phyloP scores from a whole-genome alignment of 331 rosid species.

The Stylosanthes scabra region DNA sequence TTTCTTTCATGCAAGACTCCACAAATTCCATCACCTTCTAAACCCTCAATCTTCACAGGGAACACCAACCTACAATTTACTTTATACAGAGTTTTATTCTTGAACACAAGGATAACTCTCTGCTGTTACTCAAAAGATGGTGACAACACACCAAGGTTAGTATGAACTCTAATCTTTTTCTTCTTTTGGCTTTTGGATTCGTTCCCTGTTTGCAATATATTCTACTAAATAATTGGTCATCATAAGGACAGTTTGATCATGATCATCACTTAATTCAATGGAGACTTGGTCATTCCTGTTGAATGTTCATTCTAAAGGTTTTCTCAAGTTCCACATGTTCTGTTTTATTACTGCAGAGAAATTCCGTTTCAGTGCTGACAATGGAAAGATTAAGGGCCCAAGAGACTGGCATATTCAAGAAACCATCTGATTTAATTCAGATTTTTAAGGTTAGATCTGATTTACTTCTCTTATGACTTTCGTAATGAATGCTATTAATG shows the following conservation, averaged over 20 bases:
- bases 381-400: conserved; percentile 94
- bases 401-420: conserved; percentile 92
- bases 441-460: conserved; percentile 81
- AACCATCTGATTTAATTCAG: conserved; percentile 92
- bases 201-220: conserved; percentile 8
- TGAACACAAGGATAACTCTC: conserved; percentile 31
- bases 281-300: conserved; percentile 5
- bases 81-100: conserved; percentile 36
- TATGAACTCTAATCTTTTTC: neutral
- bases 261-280: conserved; percentile 24
- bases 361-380: conserved; percentile 87
- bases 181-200: neutral
- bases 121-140: conserved; percentile 66
- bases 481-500: conserved; percentile 42
- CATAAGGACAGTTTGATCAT: conserved; percentile 3
- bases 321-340: conserved; percentile 20
- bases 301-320: conserved; percentile 32
- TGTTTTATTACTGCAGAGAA: conserved; percentile 72
- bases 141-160: conserved; percentile 64
- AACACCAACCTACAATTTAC: conserved; percentile 31
- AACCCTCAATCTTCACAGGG: conserved; percentile 28
- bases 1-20: conserved; percentile 40
- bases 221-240: neutral
- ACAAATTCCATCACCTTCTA: conserved; percentile 36
- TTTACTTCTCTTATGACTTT: conserved; percentile 10